A percentile compares a stretch with the other conserved stretches of the same genome.
These are phyloP conservation scores for Colletotrichum simmondsii DNA, from an alignment of 2,329 filamentous ascomycete species.

Conservation along the genomic window DNA sequence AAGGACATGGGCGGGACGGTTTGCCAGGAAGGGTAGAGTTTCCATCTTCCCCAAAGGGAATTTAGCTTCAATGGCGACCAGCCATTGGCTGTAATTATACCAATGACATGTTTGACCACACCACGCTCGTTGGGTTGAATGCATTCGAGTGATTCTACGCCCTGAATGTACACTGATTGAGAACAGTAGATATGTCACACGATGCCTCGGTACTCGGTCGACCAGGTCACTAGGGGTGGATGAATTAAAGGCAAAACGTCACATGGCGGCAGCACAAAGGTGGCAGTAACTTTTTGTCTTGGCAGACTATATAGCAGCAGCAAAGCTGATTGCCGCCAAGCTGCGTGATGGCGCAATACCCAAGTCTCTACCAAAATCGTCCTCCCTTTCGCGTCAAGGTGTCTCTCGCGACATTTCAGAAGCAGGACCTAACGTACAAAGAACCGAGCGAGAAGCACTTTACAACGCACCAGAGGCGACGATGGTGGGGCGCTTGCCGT, in stretches of 20 bases:
- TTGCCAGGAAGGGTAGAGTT: slow-evolving; percentile 8
- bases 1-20: slow-evolving; percentile 19
- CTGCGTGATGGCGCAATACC: slow-evolving; percentile 15
- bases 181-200: neutral
- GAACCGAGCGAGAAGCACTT: slow-evolving; percentile 36
- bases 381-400: slow-evolving; percentile 2
- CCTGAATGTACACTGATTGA: neutral
- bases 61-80: neutral
- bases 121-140: neutral
- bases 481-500: slow-evolving; percentile 69
- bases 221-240: neutral
- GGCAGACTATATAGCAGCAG: slow-evolving; percentile 22
- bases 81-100: slow-evolving; percentile 7
- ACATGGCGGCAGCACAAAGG: neutral
- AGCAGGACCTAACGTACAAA: slow-evolving; percentile 37
- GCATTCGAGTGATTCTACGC: neutral
- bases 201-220: neutral
- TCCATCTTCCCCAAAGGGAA: slow-evolving; percentile 12
- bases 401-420: slow-evolving; percentile 21
- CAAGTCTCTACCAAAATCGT: slow-evolving; percentile 22
- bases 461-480: slow-evolving; percentile 62
- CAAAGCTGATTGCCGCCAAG: slow-evolving; percentile 8
- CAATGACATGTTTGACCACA: slow-evolving; percentile 6
- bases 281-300: slow-evolving; percentile 33
- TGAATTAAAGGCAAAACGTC: neutral